phyloP scores from a whole-genome alignment of 2,329 filamentous ascomycete genomes.

The Pleomassaria siparia region DNA sequence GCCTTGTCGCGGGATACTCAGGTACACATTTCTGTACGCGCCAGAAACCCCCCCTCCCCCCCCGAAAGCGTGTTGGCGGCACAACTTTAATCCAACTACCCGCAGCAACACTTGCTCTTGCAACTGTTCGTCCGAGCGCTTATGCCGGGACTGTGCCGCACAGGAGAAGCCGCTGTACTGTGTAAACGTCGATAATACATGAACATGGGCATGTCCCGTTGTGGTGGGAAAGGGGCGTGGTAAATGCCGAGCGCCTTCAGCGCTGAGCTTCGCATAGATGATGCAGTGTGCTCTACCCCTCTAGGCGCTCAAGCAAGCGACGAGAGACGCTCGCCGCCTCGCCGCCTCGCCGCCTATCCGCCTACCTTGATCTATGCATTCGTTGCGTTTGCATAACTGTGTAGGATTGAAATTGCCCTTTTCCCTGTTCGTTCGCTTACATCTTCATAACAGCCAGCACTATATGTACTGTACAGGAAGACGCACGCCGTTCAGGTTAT shows the following conservation, averaged over 20 bases:
- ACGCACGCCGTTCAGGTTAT: neutral
- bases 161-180: neutral
- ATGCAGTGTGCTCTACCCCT: neutral
- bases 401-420: neutral
- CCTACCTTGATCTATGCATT: too few relatives aligned
- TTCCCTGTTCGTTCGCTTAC: neutral
- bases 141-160: neutral
- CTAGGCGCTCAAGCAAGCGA: neutral
- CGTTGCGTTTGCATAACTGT: neutral
- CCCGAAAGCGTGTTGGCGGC: constrained; percentile 9
- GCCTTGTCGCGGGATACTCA: constrained; percentile 15
- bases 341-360: too few relatives aligned
- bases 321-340: neutral
- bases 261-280: neutral
- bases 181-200: neutral
- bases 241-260: neutral
- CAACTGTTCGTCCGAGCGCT: constrained; percentile 1
- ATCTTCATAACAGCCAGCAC: neutral
- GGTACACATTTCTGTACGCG: constrained; percentile 8
- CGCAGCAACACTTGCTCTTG: neutral
- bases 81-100: constrained; percentile 11
- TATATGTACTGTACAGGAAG: neutral
- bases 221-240: neutral
- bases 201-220: neutral
- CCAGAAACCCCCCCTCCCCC: constrained; percentile 3